phyloP scores from a whole-genome alignment of 768 basidiomycete genomes.

The Agaricus subrufescens region DNA sequence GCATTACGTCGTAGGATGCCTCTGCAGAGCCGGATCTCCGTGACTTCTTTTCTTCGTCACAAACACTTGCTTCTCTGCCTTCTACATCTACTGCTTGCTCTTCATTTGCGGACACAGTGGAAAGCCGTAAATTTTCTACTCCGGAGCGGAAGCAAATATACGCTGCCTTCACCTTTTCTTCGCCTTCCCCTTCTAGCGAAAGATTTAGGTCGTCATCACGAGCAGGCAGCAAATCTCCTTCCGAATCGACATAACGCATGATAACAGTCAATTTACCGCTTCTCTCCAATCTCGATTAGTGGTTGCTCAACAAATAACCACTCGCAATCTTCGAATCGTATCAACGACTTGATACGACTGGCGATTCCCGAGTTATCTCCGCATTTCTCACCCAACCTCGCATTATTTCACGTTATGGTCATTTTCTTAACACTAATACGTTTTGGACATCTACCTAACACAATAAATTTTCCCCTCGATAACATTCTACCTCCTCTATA shows the following conservation, averaged over 20 bases:
- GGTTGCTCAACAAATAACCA: background rate
- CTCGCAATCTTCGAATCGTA: background rate
- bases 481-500: constrained; percentile 8
- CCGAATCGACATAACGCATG: constrained; percentile 4
- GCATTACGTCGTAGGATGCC: constrained; percentile 33
- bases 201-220: constrained; percentile 40
- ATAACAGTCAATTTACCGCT: background rate
- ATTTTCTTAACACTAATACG: background rate
- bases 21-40: constrained; percentile 54
- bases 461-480: background rate
- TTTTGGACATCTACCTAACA: constrained; percentile 6
- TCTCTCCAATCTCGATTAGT: background rate
- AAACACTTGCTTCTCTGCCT: constrained; percentile 24
- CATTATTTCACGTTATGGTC: background rate
- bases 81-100: constrained; percentile 19
- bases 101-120: constrained; percentile 20
- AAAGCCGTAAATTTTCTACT: constrained; percentile 51
- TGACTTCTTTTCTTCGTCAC: constrained; percentile 44
- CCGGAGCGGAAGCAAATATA: constrained; percentile 73
- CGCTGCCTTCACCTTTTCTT: constrained; percentile 74
- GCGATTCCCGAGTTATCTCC: background rate
- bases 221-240: constrained; percentile 25
- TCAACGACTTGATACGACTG: background rate
- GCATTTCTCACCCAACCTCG: background rate
- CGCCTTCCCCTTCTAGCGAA: constrained; percentile 59